Evolutionary conservation across 768 basidiomycete genomes (phyloP).

Genomic region (Mycena vulgaris): DNA sequence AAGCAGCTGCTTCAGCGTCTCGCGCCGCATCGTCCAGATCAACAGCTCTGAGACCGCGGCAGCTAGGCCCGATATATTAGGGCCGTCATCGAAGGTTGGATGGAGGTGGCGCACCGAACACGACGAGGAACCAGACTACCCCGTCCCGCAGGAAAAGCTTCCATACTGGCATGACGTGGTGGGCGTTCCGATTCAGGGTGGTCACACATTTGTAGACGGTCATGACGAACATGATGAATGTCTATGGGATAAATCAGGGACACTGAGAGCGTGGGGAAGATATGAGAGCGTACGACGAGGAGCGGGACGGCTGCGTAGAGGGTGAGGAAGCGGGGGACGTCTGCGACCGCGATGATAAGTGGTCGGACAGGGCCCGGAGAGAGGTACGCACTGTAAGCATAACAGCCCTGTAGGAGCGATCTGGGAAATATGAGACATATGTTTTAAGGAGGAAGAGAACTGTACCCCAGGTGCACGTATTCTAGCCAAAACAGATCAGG

Average conservation of each 20-base stretch:
- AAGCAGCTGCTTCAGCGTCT: neutral
- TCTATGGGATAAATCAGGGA: no score
- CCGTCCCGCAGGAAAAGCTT: conserved; percentile 21
- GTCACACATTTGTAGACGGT: conserved; percentile 17
- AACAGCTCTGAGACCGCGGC: no score
- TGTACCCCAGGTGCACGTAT: conserved; percentile 27
- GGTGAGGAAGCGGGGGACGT: conserved; percentile 14
- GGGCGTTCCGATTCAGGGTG: neutral
- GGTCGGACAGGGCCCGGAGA: neutral
- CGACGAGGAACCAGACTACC: conserved; percentile 9
- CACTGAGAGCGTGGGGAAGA: no score
- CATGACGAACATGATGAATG: conserved; percentile 27
- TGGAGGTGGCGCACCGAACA: neutral
- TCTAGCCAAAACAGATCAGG: neutral
- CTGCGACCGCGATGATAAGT: neutral
- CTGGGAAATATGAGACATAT: neutral
- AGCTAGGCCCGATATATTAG: no score
- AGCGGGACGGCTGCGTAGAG: conserved; percentile 7
- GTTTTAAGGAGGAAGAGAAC: neutral
- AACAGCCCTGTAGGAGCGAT: conserved; percentile 9
- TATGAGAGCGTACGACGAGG: neutral
- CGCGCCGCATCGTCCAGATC: no score
- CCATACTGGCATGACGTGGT: neutral
- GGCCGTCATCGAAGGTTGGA: no score
- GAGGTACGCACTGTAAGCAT: conserved; percentile 15